Percentiles rank a stretch among this genome's conserved stretches.
These are phyloP conservation scores for Phytopythium chamaehyphon DNA, from an alignment of 352 stramenopile species.

Conservation along the genomic window DNA sequence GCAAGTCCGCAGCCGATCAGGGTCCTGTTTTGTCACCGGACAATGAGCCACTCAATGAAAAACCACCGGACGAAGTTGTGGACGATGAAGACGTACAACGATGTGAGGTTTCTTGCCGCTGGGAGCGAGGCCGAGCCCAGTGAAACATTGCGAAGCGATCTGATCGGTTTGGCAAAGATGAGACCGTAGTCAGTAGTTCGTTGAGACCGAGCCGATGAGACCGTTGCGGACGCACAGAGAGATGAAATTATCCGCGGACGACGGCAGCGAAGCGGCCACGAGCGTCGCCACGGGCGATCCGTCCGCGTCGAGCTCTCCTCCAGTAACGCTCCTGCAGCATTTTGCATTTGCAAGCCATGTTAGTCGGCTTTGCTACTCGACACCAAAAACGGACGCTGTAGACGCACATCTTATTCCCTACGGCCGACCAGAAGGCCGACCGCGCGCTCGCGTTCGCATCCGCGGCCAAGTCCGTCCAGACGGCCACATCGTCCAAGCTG, in stretches of 20 bases:
- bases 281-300: conserved; percentile 1
- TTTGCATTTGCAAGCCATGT: not conserved
- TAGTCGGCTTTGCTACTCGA: too few relatives aligned
- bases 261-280: not conserved
- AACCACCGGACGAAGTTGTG: not conserved
- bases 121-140: too few relatives aligned
- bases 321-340: not conserved
- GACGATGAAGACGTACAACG: not conserved
- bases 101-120: too few relatives aligned
- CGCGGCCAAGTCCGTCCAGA: not conserved
- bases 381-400: not conserved
- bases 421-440: not conserved
- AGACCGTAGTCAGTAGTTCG: too few relatives aligned
- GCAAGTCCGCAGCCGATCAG: not conserved
- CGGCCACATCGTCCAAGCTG: not conserved
- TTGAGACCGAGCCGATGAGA: not conserved
- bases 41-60: not conserved
- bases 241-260: not conserved
- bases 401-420: not conserved
- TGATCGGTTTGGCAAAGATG: too few relatives aligned
- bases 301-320: not conserved
- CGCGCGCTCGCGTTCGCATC: not conserved
- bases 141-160: too few relatives aligned
- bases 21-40: not conserved
- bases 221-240: not conserved